Evolutionary conservation across 2,329 filamentous ascomycete genomes (phyloP).

Genomic region (Rosellinia necatrix): DNA sequence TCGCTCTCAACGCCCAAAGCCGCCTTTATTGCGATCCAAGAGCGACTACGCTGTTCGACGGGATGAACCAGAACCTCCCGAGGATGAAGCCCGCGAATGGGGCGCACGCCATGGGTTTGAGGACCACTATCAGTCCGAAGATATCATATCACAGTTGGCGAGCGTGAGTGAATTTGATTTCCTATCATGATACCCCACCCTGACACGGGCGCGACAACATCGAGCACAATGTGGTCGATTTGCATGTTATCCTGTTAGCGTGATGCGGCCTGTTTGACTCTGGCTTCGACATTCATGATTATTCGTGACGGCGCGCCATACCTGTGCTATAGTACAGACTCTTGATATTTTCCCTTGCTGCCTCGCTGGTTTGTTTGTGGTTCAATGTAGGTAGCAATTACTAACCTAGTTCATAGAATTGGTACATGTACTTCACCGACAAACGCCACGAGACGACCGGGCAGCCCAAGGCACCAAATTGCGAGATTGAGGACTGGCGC

Average conservation of each 20-base stretch:
- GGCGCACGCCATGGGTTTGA: conserved; percentile 85
- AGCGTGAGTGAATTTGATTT: conserved; percentile 61
- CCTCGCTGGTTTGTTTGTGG: not conserved
- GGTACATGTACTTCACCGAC: conserved; percentile 99
- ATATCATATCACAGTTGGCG: conserved; percentile 82
- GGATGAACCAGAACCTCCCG: conserved; percentile 47
- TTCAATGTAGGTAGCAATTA: not conserved
- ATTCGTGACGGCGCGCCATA: not conserved
- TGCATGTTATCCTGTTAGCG: not conserved
- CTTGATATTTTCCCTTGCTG: no score
- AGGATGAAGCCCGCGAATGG: conserved; percentile 57
- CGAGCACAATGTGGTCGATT: not conserved
- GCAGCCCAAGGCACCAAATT: conserved; percentile 72
- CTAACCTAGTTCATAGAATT: conserved; percentile 66
- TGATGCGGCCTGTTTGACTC: not conserved
- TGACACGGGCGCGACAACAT: not conserved
- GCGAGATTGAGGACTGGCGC: conserved; percentile 87
- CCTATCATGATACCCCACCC: not conserved
- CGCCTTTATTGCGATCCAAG: conserved; percentile 59
- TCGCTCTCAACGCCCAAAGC: conserved; percentile 51
- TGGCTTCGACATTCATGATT: not conserved
- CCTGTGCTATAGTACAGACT: no score
- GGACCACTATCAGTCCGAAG: conserved; percentile 87
- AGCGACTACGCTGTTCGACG: conserved; percentile 57
- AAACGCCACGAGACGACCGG: conserved; percentile 96